Conservation (phyloP, 352 stramenopile genomes). For the Pythium guiyangense region DNA sequence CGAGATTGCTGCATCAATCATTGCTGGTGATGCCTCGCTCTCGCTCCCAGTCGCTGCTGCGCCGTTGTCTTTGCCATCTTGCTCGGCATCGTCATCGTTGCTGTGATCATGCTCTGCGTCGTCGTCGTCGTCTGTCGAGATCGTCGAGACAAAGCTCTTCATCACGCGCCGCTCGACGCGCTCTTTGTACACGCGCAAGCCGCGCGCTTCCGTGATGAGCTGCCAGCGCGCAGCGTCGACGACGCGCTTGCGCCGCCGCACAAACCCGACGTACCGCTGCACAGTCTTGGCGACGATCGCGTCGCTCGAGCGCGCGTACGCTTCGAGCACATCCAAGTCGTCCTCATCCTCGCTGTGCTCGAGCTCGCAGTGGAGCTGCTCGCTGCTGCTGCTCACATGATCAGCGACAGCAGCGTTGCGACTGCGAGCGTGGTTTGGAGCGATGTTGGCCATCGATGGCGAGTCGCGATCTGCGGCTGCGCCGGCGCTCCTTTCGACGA, state of each 20-base stretch:
- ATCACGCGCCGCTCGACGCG: conserved; percentile 23
- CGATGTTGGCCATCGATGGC: too few species aligned
- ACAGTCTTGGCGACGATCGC: conserved; percentile 49
- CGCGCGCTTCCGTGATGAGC: conserved; percentile 35
- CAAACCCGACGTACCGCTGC: conserved; percentile 42
- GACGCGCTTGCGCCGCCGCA: conserved; percentile 27
- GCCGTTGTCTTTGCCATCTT: neutral
- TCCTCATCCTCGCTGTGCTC: neutral
- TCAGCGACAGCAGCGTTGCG: too few species aligned
- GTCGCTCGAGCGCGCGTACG: conserved; percentile 45
- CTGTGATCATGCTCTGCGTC: too few species aligned
- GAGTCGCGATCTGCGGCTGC: too few species aligned
- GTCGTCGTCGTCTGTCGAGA: neutral
- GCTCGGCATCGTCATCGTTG: too few species aligned
- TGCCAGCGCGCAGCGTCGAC: conserved; percentile 33
- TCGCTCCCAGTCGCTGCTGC: conserved; percentile 7
- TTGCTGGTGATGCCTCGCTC: conserved; percentile 4
- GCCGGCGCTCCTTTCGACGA: too few species aligned
- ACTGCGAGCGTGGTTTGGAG: too few species aligned
- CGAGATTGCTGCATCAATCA: neutral
- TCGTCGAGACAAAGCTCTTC: conserved; percentile 6
- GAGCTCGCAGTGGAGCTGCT: neutral
- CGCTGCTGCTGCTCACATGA: neutral
- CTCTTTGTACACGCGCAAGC: conserved; percentile 54
- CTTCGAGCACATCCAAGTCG: conserved; percentile 18